Evolutionary conservation across 345 rosid genomes (phyloP).

Genomic region (Pelargonium nanum): DNA sequence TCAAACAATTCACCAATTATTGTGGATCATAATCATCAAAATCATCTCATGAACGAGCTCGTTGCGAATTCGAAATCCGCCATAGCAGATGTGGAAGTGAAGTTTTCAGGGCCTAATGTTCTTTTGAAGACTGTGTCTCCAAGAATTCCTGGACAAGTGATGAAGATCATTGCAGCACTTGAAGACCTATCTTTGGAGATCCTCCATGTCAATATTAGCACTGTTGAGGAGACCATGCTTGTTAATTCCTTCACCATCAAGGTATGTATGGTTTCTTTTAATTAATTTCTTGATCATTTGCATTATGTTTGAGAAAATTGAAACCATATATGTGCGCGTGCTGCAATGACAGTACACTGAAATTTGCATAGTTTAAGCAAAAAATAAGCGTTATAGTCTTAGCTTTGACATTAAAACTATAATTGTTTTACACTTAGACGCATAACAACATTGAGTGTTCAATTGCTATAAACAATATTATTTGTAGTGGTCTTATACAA

Average conservation of each 20-base stretch:
- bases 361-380: too few species aligned
- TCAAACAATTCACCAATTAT: constrained; percentile 32
- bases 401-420: too few species aligned
- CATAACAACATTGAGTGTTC: too few species aligned
- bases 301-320: too few species aligned
- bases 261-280: constrained; percentile 30
- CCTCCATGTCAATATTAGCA: constrained; percentile 49
- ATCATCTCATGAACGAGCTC: constrained; percentile 51
- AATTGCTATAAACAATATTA: too few species aligned
- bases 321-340: too few species aligned
- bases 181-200: constrained; percentile 78
- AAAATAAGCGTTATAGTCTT: too few species aligned
- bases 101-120: constrained; percentile 75
- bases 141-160: constrained; percentile 69
- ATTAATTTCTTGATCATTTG: too few species aligned
- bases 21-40: constrained; percentile 9
- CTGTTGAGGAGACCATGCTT: constrained; percentile 58
- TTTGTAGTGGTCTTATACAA: too few species aligned
- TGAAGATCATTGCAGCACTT: constrained; percentile 65
- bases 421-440: too few species aligned
- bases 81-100: constrained; percentile 87
- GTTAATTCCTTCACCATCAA: constrained; percentile 88
- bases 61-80: constrained; percentile 77
- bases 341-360: too few species aligned
- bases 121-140: constrained; percentile 75